A percentile compares a stretch with the other conserved stretches of the same genome.
These are phyloP conservation scores for Neostapfia colusana DNA, from an alignment of 176 grass and related monocot species.

Conservation along the genomic window DNA sequence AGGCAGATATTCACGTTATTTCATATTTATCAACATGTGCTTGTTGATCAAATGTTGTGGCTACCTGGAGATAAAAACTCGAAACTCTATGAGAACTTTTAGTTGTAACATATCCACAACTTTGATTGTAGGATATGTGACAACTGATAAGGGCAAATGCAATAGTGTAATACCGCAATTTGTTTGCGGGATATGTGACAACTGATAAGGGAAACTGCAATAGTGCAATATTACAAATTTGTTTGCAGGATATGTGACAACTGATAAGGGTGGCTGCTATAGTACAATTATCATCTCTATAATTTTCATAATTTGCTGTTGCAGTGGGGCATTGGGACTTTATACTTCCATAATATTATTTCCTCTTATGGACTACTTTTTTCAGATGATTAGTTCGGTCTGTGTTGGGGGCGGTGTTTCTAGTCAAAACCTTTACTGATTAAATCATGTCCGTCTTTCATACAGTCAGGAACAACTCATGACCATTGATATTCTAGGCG, in stretches of 20 bases:
- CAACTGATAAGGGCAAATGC: not conserved
- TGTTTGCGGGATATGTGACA: not conserved
- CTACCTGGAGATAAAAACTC: not conserved
- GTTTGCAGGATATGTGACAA: not conserved
- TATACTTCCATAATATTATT: not conserved
- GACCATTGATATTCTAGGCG: not conserved
- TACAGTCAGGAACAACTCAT: not conserved
- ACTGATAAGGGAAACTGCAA: not conserved
- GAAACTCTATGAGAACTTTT: not conserved
- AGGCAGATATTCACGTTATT: not conserved
- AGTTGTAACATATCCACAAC: not conserved
- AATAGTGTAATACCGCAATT: not conserved
- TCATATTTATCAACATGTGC: conserved; percentile 3
- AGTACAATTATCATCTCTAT: not conserved
- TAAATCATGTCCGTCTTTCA: not conserved
- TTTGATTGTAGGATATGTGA: not conserved
- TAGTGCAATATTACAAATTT: not conserved
- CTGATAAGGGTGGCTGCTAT: not conserved
- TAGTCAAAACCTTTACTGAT: conserved; percentile 25
- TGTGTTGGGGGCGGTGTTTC: not conserved
- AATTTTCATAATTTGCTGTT: not conserved
- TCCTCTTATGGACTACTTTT: not conserved
- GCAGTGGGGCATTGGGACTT: not conserved
- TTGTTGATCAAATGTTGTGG: not conserved
- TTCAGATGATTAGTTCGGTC: conserved; percentile 16